phyloP scores from a whole-genome alignment of 176 grass and related monocot species.

The Bromus sterilis region DNA sequence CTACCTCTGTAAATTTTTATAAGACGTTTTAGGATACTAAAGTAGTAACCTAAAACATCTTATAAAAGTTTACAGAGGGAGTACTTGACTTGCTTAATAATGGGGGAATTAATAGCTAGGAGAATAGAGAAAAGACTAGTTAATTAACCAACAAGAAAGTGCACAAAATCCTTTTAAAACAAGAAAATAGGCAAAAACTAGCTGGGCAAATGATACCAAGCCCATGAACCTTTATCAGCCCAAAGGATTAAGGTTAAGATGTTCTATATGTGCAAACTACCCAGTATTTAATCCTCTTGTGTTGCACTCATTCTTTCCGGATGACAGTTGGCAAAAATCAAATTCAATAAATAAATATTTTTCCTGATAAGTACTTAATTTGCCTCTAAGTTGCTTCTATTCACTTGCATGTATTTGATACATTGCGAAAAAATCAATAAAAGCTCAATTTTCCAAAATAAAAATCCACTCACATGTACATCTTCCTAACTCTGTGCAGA shows the following conservation, averaged over 20 bases:
- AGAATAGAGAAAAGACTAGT: neutral
- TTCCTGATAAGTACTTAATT: neutral
- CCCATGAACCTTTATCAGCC: neutral
- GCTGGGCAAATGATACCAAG: neutral
- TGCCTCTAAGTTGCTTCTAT: neutral
- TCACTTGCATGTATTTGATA: neutral
- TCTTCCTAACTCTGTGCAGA: conserved; percentile 39
- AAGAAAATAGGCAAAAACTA: neutral
- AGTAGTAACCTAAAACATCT: no score
- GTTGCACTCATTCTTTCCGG: neutral
- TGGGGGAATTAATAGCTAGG: neutral
- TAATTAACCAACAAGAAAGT: neutral
- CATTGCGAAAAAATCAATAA: neutral
- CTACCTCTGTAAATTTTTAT: no score
- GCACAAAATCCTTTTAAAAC: no score
- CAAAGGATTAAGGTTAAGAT: neutral
- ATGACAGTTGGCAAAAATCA: neutral
- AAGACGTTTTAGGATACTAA: no score
- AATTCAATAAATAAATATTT: neutral
- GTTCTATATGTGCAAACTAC: neutral
- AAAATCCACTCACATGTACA: neutral
- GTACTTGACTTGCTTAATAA: no score
- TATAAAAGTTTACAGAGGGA: no score
- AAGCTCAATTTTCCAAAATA: neutral
- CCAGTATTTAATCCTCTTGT: neutral